These are phyloP conservation scores for Uronychia setigera DNA, from an alignment of 73 alveolate species.

Conservation along the genomic window DNA sequence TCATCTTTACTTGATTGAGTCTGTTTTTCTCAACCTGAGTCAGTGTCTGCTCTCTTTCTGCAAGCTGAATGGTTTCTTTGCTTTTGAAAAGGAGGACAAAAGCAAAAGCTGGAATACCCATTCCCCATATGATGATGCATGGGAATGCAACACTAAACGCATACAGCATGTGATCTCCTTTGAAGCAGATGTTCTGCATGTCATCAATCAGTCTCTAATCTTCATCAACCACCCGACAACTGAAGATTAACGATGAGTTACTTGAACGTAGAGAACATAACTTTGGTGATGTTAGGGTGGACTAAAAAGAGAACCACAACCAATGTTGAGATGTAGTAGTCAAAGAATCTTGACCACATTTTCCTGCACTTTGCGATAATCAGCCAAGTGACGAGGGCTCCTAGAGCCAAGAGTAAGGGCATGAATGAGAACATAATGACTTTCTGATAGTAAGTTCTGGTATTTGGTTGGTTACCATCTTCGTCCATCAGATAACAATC, in stretches of 20 bases:
- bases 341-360: background rate
- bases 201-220: slow-evolving; percentile 17
- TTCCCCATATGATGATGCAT: slow-evolving; percentile 48
- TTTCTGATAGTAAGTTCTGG: slow-evolving; percentile 4
- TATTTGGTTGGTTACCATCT: slow-evolving; percentile 10
- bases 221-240: slow-evolving; percentile 14
- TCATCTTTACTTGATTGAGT: slow-evolving; percentile 3
- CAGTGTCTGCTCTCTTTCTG: slow-evolving; percentile 11
- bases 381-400: background rate
- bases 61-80: background rate
- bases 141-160: slow-evolving; percentile 36
- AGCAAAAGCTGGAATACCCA: slow-evolving; percentile 45
- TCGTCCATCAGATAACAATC: slow-evolving; percentile 53
- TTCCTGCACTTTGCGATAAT: background rate
- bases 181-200: slow-evolving; percentile 29
- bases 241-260: background rate
- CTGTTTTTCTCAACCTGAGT: slow-evolving; percentile 12
- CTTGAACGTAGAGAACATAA: slow-evolving; percentile 28
- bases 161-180: slow-evolving; percentile 10
- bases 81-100: background rate
- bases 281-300: slow-evolving; percentile 36
- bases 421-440: background rate
- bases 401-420: background rate
- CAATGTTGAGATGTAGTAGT: slow-evolving; percentile 11
- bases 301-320: slow-evolving; percentile 33